Evolutionary conservation across 192 early-diverging fungal genomes (phyloP).

Genomic region (Coemansia sp.): DNA sequence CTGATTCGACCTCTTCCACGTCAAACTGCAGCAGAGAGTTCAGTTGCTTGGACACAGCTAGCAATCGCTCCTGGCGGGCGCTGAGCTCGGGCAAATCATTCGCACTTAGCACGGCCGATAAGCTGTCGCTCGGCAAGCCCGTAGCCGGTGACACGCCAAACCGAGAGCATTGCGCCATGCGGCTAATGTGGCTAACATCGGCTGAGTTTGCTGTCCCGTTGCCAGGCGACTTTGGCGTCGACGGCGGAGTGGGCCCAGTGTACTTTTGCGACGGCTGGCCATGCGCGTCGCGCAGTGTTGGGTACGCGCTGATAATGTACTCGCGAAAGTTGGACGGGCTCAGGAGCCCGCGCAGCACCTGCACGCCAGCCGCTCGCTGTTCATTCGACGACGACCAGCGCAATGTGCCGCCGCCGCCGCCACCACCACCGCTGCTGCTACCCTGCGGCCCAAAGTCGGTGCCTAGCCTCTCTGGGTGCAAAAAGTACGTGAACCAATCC

Average conservation of each 20-base stretch:
- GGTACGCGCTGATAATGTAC: slow-evolving; percentile 39
- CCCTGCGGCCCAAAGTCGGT: slow-evolving; percentile 20
- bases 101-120: slow-evolving; percentile 8
- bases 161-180: slow-evolving; percentile 30
- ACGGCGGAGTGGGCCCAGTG: slow-evolving; percentile 29
- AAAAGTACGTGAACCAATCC: slow-evolving; percentile 45
- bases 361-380: slow-evolving; percentile 12
- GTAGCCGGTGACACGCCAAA: slow-evolving; percentile 11
- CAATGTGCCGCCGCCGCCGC: too few species aligned
- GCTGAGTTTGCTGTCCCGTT: neutral
- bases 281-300: slow-evolving; percentile 12
- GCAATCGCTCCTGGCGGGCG: slow-evolving; percentile 20
- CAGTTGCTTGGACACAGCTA: slow-evolving; percentile 12
- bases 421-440: neutral
- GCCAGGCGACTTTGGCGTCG: slow-evolving; percentile 12
- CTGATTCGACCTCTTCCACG: slow-evolving; percentile 28
- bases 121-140: slow-evolving; percentile 14
- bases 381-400: too few species aligned
- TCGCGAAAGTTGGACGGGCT: slow-evolving; percentile 35
- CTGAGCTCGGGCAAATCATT: slow-evolving; percentile 17
- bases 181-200: neutral
- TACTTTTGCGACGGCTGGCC: slow-evolving; percentile 6
- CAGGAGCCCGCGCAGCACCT: slow-evolving; percentile 30
- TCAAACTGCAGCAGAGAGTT: slow-evolving; percentile 12
- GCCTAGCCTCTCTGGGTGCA: slow-evolving; percentile 32